Evolutionary conservation across 441 rosid genomes (phyloP).

Genomic region (Geranium incanum): DNA sequence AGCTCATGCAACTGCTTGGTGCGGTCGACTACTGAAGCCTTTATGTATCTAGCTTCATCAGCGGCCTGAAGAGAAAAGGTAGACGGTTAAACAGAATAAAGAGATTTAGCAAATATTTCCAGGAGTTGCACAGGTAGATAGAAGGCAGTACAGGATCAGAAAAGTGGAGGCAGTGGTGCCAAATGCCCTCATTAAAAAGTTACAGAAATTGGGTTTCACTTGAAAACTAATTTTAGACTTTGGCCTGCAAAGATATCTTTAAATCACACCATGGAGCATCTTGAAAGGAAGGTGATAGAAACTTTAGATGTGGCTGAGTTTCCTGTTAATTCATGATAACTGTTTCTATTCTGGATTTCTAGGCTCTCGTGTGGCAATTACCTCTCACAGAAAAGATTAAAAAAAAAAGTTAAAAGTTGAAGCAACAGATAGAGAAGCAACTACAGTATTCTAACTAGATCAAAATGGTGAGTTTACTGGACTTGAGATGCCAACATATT

Average conservation of each 20-base stretch:
- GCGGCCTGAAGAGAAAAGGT: conserved; percentile 40
- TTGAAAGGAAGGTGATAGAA: conserved; percentile 5
- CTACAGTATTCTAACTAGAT: background rate
- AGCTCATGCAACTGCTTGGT: conserved; percentile 66
- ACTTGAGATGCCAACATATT: background rate
- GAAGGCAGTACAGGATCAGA: background rate
- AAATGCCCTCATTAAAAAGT: background rate
- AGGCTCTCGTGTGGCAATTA: background rate
- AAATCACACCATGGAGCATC: background rate
- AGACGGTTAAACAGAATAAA: conserved; percentile 3
- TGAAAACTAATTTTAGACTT: background rate
- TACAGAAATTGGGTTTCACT: background rate
- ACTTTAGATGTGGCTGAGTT: background rate
- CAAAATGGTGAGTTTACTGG: background rate
- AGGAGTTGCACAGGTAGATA: background rate
- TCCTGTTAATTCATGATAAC: background rate
- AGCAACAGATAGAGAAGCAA: background rate
- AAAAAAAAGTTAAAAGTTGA: background rate
- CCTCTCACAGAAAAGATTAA: background rate
- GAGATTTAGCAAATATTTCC: background rate
- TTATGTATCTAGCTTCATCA: conserved; percentile 77
- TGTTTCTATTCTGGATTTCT: background rate
- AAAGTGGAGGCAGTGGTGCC: background rate
- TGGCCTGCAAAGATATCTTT: background rate
- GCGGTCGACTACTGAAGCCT: conserved; percentile 62